Base-by-base conservation (phyloP, 2,329 filamentous ascomycete species). In the Aspergillus melleus region DNA sequence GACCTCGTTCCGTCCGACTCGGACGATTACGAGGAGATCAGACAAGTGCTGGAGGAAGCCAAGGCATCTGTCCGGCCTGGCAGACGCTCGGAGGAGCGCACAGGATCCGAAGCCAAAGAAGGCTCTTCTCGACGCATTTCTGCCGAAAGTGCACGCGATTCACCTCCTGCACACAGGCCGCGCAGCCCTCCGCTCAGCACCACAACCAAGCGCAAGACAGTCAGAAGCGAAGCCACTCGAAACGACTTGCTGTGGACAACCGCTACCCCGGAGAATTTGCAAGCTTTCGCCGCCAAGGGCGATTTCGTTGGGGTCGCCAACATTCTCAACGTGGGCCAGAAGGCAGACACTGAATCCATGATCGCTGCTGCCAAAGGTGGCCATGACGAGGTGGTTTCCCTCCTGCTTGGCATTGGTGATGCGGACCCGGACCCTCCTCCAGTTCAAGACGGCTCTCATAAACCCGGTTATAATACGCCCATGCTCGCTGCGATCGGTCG, bases 401-500 rank as follows among this genome's bases (percentile, higher is more conserved):
- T 96, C 29, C 76, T 92, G 53, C 76, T 92, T 47, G 89, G 88
- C 9, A 79, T 92, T 64, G 89, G 89, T 2, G 81, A 83, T 52
- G 83, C 85, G 19, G 82, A 89, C 68, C 82, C 85, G 8, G 91
- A 95, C 67, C 92, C 92, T 32, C 81, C 84, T 6, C 86, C 90
- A 12, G 76, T 92, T 51, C 70, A 80, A 9, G 75, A 74, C 16
- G 65, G 66, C 52, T 79, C 80, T 60, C 82, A 83, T 30, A 80
- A 85, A 60, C 77, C 83, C 47, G 92, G 95, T 59, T 88, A 90
- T 69, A 90, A 93, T 54, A 98, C 94, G 1, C 95, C 95, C 1
- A 96, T 99, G 82, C 84, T 97, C 42, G 92, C 93, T 60, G 93
- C 95, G 1, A 97, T 99, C 65, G 94, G 95, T 16, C 90, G 94